Evolutionary conservation across 2,329 filamentous ascomycete species (phyloP), one percentile per base, ranked within the genome.

Genomic region (Botrytis tulipae): DNA sequence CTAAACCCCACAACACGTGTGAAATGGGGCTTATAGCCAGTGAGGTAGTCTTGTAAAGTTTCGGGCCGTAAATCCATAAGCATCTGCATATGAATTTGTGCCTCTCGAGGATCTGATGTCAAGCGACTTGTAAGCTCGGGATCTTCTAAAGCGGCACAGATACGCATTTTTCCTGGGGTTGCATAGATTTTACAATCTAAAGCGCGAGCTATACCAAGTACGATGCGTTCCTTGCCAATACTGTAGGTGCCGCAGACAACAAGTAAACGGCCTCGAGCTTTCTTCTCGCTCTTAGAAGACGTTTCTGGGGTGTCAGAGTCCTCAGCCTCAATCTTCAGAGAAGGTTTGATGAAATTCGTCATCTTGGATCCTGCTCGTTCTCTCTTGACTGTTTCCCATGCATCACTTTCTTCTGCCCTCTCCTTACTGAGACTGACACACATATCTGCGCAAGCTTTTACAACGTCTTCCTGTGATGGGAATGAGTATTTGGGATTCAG

Each of bases 1-100:
- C 95, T 89, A 82, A 99, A 97, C 7, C 95, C 96, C 29, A 98
- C 92, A 63, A 97, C 90, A 70, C 93, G 91, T 22, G 90, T 90
- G 82, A 98, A 99, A 77, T 93, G 90, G 10, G 92, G 91, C 76
- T 91, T 92, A 84, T 94, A 93, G 51, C 88, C 87, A 78, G 91
- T 89, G 9, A 98, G 88, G 79, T 99, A 99, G 75, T 97, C 95
- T 76, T 93, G 90, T 1, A 99, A 86, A 0, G 95, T 97, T 77
- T 98, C 95, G 48, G 94, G 91, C 40, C 94, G 91, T 77, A 99
- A 94, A 82, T 98, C 95, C 86, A 96, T 96, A 16, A 99, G 86
- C 79, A 93, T 94, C 78, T 97, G 97, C 95, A 99, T 98, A 83
- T 99, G 96, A 0, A 99, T 94, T 82, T 98, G 95, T 0, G 96